Evolutionary conservation across 495 filamentous ascomycete genomes (phyloP), one percentile per base, ranked within the genome.

Genomic region (Aspergillus panamensis): DNA sequence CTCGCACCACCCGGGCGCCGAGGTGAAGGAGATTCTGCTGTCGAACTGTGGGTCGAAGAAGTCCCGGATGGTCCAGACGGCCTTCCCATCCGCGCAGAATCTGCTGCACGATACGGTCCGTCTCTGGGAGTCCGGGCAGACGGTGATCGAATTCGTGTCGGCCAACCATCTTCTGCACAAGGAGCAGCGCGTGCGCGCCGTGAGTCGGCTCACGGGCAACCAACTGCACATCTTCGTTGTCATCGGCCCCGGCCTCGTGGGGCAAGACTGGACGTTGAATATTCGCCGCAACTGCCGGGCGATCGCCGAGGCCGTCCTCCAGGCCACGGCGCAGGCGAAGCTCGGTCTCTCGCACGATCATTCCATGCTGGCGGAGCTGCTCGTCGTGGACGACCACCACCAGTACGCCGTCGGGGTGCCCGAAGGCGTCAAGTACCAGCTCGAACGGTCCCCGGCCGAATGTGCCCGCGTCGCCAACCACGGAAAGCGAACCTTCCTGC

Each of bases 241-340:
- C 29, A 66, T 78, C 16, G 69, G 69, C 37, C 70, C 69, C 14
- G 66, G 67, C 0, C 61, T 69, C 29, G 61, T 62, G 29, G 60
- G 60, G 1, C 51, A 73, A 32, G 57, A 69, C 52, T 62, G 65
- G 48, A 60, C 75, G 25, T 45, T 44, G 12, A 74, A 78, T 48
- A 66, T 80, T 30, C 67, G 67, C 37, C 71, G 70, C 30, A 79
- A 78, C 58, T 77, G 74, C 51, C 65, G 66, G 16, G 67, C 74
- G 16, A 78, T 82, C 50, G 81, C 81, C 1, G 81, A 84, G 59
- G 75, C 76, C 13, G 55, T 84, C 14, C 51, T 83, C 0, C 81
- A 82, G 53, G 74, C 77, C 13, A 76, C 76, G 29, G 69, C 71
- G 1, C 74, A 83, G 55, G 66, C 71, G 1, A 64, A 73, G 13